Evolutionary conservation across 2,329 filamentous ascomycete genomes (phyloP).

Genomic region (Colletotrichum scovillei): DNA sequence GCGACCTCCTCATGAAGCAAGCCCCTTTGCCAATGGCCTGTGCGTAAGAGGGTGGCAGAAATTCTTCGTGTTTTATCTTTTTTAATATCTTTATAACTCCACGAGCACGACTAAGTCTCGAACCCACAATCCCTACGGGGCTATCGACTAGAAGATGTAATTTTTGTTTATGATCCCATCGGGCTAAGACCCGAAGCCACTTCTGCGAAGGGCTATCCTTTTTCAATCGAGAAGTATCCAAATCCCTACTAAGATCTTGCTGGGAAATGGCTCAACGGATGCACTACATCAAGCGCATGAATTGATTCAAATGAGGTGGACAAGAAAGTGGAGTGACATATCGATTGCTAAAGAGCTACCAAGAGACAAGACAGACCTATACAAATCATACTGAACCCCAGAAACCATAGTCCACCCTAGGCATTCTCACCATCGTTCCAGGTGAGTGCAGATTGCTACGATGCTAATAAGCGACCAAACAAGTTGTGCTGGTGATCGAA

Average conservation of each 20-base stretch:
- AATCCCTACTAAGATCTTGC: accelerated
- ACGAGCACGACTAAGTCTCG: background rate
- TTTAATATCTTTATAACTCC: no score
- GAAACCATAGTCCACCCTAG: background rate
- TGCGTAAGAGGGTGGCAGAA: background rate
- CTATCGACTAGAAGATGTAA: no score
- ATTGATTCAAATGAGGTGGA: background rate
- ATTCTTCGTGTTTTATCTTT: background rate
- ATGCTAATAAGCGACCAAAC: background rate
- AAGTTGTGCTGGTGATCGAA: background rate
- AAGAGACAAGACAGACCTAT: background rate
- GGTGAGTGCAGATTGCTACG: background rate
- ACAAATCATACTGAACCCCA: background rate
- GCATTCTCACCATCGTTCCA: background rate
- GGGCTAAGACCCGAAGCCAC: no score
- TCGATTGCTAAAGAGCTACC: background rate
- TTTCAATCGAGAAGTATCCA: no score
- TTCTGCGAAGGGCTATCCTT: no score
- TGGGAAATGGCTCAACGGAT: background rate
- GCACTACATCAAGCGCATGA: background rate
- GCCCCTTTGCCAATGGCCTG: background rate
- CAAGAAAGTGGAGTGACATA: background rate
- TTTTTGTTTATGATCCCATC: no score
- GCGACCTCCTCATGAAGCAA: background rate
- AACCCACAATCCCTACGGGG: no score